These are phyloP conservation scores for Epichloe glyceriae DNA, from an alignment of 2,329 filamentous ascomycete genomes.

Conservation along the genomic window DNA sequence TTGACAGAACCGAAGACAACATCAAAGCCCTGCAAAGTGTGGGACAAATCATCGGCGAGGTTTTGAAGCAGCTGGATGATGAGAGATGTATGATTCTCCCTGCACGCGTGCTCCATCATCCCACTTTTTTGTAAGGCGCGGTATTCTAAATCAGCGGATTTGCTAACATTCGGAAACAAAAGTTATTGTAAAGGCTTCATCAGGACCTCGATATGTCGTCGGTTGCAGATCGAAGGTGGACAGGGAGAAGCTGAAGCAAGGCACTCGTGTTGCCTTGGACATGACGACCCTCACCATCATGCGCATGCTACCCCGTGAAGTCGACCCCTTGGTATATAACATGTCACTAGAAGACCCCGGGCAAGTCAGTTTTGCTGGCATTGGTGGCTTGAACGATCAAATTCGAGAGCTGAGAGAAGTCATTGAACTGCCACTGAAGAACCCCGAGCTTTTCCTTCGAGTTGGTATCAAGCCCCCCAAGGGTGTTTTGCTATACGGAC, in stretches of 20 bases:
- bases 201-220: slow-evolving; percentile 92
- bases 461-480: slow-evolving; percentile 99
- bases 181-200: slow-evolving; percentile 99
- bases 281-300: slow-evolving; percentile 99
- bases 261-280: slow-evolving; percentile 90
- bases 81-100: slow-evolving; percentile 66
- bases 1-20: slow-evolving; percentile 95
- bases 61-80: slow-evolving; percentile 96
- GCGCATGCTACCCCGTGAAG: slow-evolving; percentile 97
- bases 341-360: slow-evolving; percentile 98
- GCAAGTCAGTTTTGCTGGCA: slow-evolving; percentile 94
- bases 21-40: slow-evolving; percentile 99
- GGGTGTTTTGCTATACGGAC: slow-evolving; percentile 89
- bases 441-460: slow-evolving; percentile 90
- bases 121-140: neutral
- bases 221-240: slow-evolving; percentile 98
- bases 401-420: slow-evolving; percentile 95
- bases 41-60: slow-evolving; percentile 97
- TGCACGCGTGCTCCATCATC: neutral
- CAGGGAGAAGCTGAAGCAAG: slow-evolving; percentile 94
- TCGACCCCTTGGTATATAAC: slow-evolving; percentile 97
- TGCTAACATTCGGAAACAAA: slow-evolving; percentile 8
- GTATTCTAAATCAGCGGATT: slow-evolving; percentile 11
- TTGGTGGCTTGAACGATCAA: slow-evolving; percentile 95
- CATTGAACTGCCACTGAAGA: slow-evolving; percentile 95